Evolutionary conservation across 371 early-diverging fungal species (phyloP), one percentile per base, ranked within the genome.

Genomic region (Mortierella sp.): DNA sequence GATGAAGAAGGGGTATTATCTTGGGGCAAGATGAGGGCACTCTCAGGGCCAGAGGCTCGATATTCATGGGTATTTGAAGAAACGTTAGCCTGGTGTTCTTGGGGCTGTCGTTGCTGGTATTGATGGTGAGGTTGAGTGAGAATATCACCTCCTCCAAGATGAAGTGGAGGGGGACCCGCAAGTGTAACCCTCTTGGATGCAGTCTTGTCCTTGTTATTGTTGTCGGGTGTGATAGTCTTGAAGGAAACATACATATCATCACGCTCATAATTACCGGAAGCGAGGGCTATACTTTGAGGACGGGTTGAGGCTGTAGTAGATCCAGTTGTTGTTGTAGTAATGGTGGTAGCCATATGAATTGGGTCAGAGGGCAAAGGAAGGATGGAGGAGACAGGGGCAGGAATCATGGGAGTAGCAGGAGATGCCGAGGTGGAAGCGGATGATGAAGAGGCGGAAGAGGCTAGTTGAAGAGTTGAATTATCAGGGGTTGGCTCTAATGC

Each of bases 1-100:
- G 77, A 77, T 7, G 77, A 77, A 53, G 77, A 77, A 26, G 77
- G 73, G 73, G 78, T 78, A 69, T 78, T 72, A 72, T 78, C 78
- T 72, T 78, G 65, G 12, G 78, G 57, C 56, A 78, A 66, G 78
- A 78, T 78, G 78, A 78, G 66, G 68, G 78, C 72, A 65, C 73
- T 72, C 53, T 72, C 69, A 22, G 73, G 78, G 9, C 61, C 66
- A 19, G 66, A 40, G 49, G 67, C 45, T n/a, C 72, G 61, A 64
- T 75, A 63, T 23, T 54, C 67, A 58, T 61, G 53, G n/a, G 60
- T 49, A 22, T 9, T 51, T 26, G 66, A 35, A 3, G 28, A 23
- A 19, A 53, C n/a, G 0, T n/a, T 19, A 19, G 32, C 19, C 26
- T 54, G 70, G 29, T 76, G 71, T 22, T 67, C 61, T 2, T 57